A percentile compares a stretch with the other conserved stretches of the same genome.
These are phyloP conservation scores for Fusarium sacchari DNA, from an alignment of 2,329 filamentous ascomycete species.

Conservation along the genomic window DNA sequence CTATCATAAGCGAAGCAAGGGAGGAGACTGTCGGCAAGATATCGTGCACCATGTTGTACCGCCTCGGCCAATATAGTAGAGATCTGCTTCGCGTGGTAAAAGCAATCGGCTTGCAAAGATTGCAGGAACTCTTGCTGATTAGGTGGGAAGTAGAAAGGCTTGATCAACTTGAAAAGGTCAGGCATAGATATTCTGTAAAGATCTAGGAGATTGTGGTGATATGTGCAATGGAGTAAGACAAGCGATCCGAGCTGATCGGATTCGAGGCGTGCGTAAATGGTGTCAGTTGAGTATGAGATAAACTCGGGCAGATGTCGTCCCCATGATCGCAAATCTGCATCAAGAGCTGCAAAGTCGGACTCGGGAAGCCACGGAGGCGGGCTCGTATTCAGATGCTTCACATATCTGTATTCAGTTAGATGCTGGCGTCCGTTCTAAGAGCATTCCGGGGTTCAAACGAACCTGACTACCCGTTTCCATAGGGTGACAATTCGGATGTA, in stretches of 20 bases:
- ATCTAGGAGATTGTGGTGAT: conserved; percentile 57
- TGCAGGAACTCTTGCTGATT: conserved; percentile 52
- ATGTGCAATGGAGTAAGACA: conserved; percentile 58
- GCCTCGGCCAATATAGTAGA: conserved; percentile 53
- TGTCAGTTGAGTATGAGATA: conserved; percentile 55
- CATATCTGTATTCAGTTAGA: conserved; percentile 48
- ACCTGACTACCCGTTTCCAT: conserved; percentile 54
- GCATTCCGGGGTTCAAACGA: conserved; percentile 23
- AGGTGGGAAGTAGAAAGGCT: conserved; percentile 52
- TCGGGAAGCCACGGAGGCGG: conserved; percentile 56
- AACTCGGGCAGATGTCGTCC: conserved; percentile 55
- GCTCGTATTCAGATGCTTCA: conserved; percentile 53
- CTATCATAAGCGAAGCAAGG: conserved; percentile 60
- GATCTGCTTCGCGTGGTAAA: conserved; percentile 52
- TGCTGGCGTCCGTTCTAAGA: background rate
- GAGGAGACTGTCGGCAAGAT: conserved; percentile 56
- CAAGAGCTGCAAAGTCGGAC: conserved; percentile 55
- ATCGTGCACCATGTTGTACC: conserved; percentile 52
- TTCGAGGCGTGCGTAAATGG: conserved; percentile 58
- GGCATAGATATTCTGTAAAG: conserved; percentile 59
- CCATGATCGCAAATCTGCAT: conserved; percentile 54
- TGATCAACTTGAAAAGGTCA: conserved; percentile 55
- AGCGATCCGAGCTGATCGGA: conserved; percentile 58
- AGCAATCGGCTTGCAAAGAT: conserved; percentile 51
- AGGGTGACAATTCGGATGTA: conserved; percentile 55